A percentile compares a stretch with the other conserved stretches of the same genome.
Evolutionary conservation across 805 yeast species (phyloP).

Genomic region (Nakazawaea laoshanensis): DNA sequence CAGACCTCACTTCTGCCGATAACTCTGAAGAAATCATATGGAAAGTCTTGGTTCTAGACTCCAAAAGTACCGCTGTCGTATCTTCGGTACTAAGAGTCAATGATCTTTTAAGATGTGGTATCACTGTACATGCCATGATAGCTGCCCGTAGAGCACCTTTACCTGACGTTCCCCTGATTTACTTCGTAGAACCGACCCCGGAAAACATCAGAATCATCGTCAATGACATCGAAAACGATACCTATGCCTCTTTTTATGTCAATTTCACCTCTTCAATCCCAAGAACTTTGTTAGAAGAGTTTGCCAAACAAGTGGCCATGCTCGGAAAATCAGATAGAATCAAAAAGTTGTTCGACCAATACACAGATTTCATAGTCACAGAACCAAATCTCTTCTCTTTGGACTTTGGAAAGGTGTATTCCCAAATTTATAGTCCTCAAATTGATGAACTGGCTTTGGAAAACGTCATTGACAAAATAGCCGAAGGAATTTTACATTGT

Average conservation of each 20-base stretch:
- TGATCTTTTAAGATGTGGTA: constrained; percentile 83
- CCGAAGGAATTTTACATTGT: constrained; percentile 73
- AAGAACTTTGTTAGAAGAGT: constrained; percentile 76
- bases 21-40: constrained; percentile 67
- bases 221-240: constrained; percentile 63
- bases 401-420: constrained; percentile 59
- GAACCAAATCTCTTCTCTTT: constrained; percentile 87
- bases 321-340: constrained; percentile 65
- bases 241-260: constrained; percentile 71
- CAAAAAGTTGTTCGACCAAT: constrained; percentile 90
- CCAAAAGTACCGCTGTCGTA: constrained; percentile 72
- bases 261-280: constrained; percentile 79
- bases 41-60: constrained; percentile 86
- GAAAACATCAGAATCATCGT: constrained; percentile 66
- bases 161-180: constrained; percentile 92
- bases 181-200: constrained; percentile 81
- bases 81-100: constrained; percentile 91
- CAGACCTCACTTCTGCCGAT: constrained; percentile 45
- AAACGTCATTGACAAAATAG: constrained; percentile 55
- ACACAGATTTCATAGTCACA: constrained; percentile 83
- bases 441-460: constrained; percentile 74
- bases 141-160: constrained; percentile 68
- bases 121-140: constrained; percentile 80
- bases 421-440: constrained; percentile 58
- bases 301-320: constrained; percentile 74